A percentile compares a stretch with the other conserved stretches of the same genome.
Conservation (phyloP, 148 eudicot genomes). For the Spergularia bocconei region DNA sequence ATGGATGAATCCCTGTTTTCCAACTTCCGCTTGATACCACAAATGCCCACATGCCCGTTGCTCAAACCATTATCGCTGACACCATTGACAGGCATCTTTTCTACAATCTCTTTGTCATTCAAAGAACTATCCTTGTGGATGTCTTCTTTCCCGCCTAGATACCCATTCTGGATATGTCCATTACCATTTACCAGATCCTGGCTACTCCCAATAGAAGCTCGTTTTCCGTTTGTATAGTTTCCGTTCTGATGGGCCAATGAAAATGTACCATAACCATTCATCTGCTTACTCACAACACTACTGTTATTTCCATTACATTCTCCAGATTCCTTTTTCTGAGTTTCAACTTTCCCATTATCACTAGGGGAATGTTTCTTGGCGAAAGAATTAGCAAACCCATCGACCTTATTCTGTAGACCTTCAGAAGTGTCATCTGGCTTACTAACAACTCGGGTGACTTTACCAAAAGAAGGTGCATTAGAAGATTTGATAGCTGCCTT, state of each 20-base stretch:
- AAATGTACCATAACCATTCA: slow-evolving; percentile 33
- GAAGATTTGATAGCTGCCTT: slow-evolving; percentile 32
- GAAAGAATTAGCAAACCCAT: slow-evolving; percentile 36
- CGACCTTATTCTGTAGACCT: slow-evolving; percentile 38
- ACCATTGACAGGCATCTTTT: slow-evolving; percentile 18
- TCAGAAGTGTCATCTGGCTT: slow-evolving; percentile 41
- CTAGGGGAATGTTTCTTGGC: slow-evolving; percentile 32
- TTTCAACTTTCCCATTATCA: slow-evolving; percentile 34
- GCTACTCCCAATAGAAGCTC: slow-evolving; percentile 28
- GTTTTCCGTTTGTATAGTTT: slow-evolving; percentile 24
- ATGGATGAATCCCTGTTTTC: slow-evolving; percentile 43
- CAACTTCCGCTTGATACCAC: slow-evolving; percentile 55
- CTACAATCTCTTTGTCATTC: slow-evolving; percentile 16
- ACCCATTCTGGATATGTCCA: slow-evolving; percentile 35
- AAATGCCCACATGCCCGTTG: slow-evolving; percentile 26
- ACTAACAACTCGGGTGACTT: slow-evolving; percentile 28
- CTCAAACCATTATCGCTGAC: slow-evolving; percentile 34
- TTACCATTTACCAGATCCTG: slow-evolving; percentile 44
- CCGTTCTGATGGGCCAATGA: slow-evolving; percentile 33
- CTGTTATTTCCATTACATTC: slow-evolving; percentile 39
- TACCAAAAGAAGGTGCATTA: slow-evolving; percentile 28
- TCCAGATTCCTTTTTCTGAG: slow-evolving; percentile 40
- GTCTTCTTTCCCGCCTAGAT: slow-evolving; percentile 27
- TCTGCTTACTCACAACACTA: slow-evolving; percentile 29
- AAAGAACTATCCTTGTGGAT: slow-evolving; percentile 25